Evolutionary conservation across 2,329 filamentous ascomycete species (phyloP).

Genomic region (Aspergillus brunneoviolaceus): DNA sequence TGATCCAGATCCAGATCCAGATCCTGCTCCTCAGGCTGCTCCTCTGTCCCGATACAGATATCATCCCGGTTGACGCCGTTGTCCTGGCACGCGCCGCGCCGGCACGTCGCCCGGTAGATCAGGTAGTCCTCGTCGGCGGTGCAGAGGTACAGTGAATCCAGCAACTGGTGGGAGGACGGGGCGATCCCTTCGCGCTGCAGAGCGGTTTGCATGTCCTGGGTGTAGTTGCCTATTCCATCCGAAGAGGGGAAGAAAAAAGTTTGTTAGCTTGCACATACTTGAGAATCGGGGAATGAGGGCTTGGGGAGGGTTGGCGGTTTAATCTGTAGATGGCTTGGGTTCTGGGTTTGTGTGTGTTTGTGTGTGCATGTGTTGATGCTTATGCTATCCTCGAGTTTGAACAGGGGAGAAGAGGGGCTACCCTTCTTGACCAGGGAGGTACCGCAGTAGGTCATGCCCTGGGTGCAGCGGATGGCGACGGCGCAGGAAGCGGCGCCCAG

Average conservation of each 20-base stretch:
- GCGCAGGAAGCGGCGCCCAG: neutral
- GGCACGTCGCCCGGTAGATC: neutral
- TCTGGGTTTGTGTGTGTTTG: neutral
- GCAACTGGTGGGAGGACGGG: neutral
- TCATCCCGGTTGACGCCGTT: neutral
- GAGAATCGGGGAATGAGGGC: too few relatives aligned
- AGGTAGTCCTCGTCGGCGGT: neutral
- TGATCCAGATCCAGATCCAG: neutral
- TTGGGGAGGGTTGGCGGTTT: too few relatives aligned
- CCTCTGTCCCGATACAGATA: neutral
- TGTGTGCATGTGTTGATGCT: neutral
- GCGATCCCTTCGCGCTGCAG: neutral
- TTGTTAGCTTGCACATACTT: too few relatives aligned
- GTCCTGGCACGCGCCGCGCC: neutral
- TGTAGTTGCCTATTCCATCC: neutral
- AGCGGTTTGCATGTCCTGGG: neutral
- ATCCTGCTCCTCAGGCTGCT: neutral
- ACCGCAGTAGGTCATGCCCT: neutral
- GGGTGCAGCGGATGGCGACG: neutral
- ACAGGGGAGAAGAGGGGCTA: neutral
- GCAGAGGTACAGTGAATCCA: neutral
- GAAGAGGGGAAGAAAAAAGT: too few relatives aligned
- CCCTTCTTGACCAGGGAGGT: neutral
- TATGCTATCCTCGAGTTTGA: neutral
- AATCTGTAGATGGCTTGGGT: too few relatives aligned